A percentile compares a stretch with the other conserved stretches of the same genome.
Evolutionary conservation across 108 stramenopile genomes (phyloP).

Genomic region (Mediolabrus comicus): DNA sequence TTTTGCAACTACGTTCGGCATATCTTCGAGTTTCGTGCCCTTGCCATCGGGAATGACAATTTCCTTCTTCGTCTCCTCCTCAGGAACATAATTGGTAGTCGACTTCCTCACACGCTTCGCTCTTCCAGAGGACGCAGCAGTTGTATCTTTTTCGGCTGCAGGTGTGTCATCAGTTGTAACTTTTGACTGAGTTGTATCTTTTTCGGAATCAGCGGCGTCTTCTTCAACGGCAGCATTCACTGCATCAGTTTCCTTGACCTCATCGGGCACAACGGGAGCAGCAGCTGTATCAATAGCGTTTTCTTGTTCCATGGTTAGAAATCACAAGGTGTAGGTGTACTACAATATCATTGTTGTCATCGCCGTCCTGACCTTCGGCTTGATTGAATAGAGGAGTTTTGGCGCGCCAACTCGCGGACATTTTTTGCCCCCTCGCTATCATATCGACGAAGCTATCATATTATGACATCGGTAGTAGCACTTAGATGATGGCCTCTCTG

Average conservation of each 20-base stretch:
- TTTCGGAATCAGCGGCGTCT: background rate
- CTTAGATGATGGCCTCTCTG: too few relatives aligned
- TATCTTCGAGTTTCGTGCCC: slow-evolving; percentile 36
- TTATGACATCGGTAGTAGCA: too few relatives aligned
- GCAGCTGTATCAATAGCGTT: background rate
- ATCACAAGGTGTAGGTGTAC: background rate
- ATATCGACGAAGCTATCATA: too few relatives aligned
- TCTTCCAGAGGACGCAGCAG: slow-evolving; percentile 4
- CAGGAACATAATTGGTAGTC: slow-evolving; percentile 8
- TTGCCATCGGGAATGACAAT: slow-evolving; percentile 23
- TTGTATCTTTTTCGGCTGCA: background rate
- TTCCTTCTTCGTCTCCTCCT: slow-evolving; percentile 8
- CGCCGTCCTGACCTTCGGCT: too few relatives aligned
- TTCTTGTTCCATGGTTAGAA: background rate
- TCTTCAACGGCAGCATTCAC: background rate
- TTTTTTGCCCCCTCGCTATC: too few relatives aligned
- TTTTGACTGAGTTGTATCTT: background rate
- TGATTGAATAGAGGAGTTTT: too few relatives aligned
- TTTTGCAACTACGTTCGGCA: slow-evolving; percentile 34
- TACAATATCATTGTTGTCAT: too few relatives aligned
- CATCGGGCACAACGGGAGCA: background rate
- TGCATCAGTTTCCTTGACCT: background rate
- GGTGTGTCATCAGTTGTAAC: background rate
- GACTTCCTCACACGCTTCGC: slow-evolving; percentile 22
- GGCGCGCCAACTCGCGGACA: too few relatives aligned